These are phyloP conservation scores for Leucosporidium creatinivorum DNA, from an alignment of 768 basidiomycete genomes.

Conservation along the genomic window DNA sequence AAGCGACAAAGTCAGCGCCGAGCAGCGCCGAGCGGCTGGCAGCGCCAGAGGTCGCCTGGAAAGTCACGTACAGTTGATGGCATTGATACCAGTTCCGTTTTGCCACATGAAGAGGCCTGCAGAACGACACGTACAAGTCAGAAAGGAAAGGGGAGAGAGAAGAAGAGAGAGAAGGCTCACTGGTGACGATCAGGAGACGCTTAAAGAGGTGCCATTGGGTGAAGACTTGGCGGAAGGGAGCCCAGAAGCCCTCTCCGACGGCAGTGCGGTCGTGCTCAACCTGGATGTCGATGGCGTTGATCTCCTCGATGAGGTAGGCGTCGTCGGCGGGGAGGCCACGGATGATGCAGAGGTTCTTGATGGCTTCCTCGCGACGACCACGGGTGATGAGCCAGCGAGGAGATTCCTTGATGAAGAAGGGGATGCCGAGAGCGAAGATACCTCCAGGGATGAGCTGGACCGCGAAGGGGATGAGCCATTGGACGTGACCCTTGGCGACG, in stretches of 20 bases:
- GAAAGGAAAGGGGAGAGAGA: too few species aligned
- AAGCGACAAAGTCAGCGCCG: constrained; percentile 10
- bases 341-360: constrained; percentile 39
- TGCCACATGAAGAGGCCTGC: constrained; percentile 49
- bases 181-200: constrained; percentile 43
- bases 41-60: constrained; percentile 21
- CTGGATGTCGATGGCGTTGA: constrained; percentile 27
- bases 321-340: constrained; percentile 37
- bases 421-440: constrained; percentile 38
- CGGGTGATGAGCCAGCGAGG: constrained; percentile 39
- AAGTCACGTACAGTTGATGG: too few species aligned
- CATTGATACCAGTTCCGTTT: constrained; percentile 45
- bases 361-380: constrained; percentile 36
- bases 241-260: constrained; percentile 28
- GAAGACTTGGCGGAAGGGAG: constrained; percentile 26
- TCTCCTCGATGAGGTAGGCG: constrained; percentile 17
- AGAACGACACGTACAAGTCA: too few species aligned
- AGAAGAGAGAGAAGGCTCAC: too few species aligned
- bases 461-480: constrained; percentile 41
- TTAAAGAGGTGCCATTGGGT: constrained; percentile 33
- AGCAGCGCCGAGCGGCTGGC: constrained; percentile 39
- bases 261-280: constrained; percentile 29
- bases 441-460: constrained; percentile 39
- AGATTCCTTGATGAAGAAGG: constrained; percentile 41
- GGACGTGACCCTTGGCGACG: constrained; percentile 44